A percentile compares a stretch with the other conserved stretches of the same genome.
Conservation (phyloP, 1,139 yeast species). For the Sugiyamaella neomexicana region DNA sequence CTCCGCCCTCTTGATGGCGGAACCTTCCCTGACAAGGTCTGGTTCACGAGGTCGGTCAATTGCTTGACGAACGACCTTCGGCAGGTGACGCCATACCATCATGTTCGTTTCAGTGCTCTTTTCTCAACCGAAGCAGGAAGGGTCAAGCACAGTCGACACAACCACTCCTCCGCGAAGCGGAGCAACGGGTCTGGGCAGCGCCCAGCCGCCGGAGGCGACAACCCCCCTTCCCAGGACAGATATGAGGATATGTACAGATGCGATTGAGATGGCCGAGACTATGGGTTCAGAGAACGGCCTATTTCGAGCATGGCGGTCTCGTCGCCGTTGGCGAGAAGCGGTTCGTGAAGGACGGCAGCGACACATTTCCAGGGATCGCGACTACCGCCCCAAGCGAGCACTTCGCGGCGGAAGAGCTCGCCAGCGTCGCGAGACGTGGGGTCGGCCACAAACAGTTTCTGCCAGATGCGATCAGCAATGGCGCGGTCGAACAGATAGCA, state of each 20-base stretch:
- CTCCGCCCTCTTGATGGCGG: no score
- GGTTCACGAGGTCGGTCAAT: no score
- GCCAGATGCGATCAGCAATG: slow-evolving; percentile 86
- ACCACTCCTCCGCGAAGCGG: slow-evolving; percentile 1
- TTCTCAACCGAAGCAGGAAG: no score
- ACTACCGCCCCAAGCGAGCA: slow-evolving; percentile 92
- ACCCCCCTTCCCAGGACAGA: no score
- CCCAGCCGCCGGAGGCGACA: no score
- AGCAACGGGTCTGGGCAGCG: not conserved
- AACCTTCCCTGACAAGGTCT: no score
- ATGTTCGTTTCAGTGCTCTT: no score
- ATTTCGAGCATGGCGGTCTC: slow-evolving; percentile 70
- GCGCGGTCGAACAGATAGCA: slow-evolving; percentile 91
- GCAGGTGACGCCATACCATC: no score
- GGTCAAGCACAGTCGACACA: not conserved
- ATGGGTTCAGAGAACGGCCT: slow-evolving; percentile 38
- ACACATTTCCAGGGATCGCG: slow-evolving; percentile 86
- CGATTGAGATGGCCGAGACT: slow-evolving; percentile 2
- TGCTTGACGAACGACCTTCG: no score
- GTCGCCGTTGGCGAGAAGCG: slow-evolving; percentile 65
- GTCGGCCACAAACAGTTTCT: slow-evolving; percentile 55
- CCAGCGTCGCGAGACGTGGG: slow-evolving; percentile 78
- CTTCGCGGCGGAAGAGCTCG: slow-evolving; percentile 63
- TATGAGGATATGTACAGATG: not conserved
- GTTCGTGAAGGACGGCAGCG: slow-evolving; percentile 71